Evolutionary conservation across 2,329 filamentous ascomycete genomes (phyloP).

Genomic region (Ophiostoma australiae): DNA sequence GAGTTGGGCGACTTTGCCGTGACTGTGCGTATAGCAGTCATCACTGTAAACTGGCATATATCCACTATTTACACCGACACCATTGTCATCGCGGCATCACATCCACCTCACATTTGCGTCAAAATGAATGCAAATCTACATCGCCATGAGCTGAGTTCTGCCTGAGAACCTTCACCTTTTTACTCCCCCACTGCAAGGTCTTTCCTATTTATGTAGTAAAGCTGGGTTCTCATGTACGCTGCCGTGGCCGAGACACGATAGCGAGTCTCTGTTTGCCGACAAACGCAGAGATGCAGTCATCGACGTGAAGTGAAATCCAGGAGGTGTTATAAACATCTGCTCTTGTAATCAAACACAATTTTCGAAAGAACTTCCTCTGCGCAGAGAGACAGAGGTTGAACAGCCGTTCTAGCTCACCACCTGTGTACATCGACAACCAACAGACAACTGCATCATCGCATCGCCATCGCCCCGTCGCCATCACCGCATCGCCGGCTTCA

Average conservation of each 20-base stretch:
- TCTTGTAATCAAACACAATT: not conserved
- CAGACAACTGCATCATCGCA: not conserved
- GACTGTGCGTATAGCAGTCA: not conserved
- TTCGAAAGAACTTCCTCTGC: not conserved
- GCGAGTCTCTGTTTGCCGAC: not conserved
- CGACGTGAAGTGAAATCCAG: not conserved
- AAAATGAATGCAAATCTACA: not conserved
- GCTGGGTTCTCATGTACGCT: not conserved
- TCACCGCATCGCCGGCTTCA: not conserved
- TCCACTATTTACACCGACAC: not conserved
- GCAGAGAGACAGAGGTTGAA: no score
- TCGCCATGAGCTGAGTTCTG: not conserved
- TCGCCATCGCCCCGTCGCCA: not conserved
- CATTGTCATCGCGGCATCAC: not conserved
- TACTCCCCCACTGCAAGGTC: no score
- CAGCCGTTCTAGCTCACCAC: no score
- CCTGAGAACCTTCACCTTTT: no score
- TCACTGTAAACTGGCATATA: no score
- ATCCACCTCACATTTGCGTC: not conserved
- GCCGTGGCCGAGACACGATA: not conserved
- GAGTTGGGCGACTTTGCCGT: not conserved
- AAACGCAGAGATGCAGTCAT: not conserved
- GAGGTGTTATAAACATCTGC: not conserved
- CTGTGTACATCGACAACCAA: not conserved
- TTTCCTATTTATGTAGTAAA: not conserved